phyloP scores from a whole-genome alignment of 768 basidiomycete genomes.

The Lactarius hatsudake region DNA sequence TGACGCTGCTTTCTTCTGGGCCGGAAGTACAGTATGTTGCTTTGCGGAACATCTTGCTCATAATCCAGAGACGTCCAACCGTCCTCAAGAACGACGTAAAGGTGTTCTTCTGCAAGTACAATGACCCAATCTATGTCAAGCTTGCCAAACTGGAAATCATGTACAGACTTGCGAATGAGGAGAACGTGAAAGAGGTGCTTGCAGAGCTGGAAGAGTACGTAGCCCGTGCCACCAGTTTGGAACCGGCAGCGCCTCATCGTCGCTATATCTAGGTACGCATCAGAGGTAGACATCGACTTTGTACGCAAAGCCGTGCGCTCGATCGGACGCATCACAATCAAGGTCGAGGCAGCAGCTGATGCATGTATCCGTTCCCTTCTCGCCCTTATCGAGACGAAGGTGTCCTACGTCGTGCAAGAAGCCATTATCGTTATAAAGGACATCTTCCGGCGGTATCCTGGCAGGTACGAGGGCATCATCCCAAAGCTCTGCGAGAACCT shows the following conservation, averaged over 20 bases:
- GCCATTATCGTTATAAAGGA: conserved; percentile 97
- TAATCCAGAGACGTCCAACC: conserved; percentile 90
- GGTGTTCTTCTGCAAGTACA: conserved; percentile 99
- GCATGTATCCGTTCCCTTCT: conserved; percentile 86
- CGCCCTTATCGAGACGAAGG: conserved; percentile 85
- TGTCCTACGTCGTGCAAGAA: conserved; percentile 85
- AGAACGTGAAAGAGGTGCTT: conserved; percentile 89
- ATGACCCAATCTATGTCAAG: conserved; percentile 99
- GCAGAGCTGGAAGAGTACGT: conserved; percentile 92
- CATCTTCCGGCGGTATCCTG: conserved; percentile 95
- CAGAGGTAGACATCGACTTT: conserved; percentile 97
- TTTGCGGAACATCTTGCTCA: conserved; percentile 91
- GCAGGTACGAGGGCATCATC: conserved; percentile 94
- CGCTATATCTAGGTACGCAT: conserved; percentile 72
- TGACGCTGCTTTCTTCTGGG: conserved; percentile 92
- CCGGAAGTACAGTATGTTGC: conserved; percentile 99
- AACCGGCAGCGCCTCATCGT: background rate
- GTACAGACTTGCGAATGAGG: conserved; percentile 94
- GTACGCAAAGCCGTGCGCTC: conserved; percentile 97
- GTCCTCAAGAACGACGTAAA: conserved; percentile 97
- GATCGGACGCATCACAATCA: conserved; percentile 97
- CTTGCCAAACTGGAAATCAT: conserved; percentile 98
- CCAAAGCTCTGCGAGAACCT: conserved; percentile 90
- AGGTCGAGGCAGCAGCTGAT: conserved; percentile 87
- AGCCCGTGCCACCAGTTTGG: background rate